Percentiles rank a stretch among this genome's conserved stretches.
Conservation (phyloP, 2,329 filamentous ascomycete genomes). For the Alternaria infectoria region DNA sequence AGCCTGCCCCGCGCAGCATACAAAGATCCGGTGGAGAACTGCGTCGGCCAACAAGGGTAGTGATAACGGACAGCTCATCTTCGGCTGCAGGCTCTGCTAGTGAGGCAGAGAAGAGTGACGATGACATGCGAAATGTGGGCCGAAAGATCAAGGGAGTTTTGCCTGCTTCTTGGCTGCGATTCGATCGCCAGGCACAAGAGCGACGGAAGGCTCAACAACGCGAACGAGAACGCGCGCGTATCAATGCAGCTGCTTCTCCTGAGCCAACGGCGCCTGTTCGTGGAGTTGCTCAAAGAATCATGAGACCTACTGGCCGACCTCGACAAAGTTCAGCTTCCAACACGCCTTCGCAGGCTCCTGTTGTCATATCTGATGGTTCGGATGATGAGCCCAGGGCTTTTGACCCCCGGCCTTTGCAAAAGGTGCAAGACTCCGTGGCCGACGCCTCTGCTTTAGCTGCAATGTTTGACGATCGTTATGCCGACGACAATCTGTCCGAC, state of each 20-base stretch:
- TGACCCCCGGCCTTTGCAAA: constrained; percentile 2
- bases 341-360: constrained; percentile 22
- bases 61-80: constrained; percentile 28
- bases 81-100: constrained; percentile 28
- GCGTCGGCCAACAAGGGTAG: constrained; percentile 19
- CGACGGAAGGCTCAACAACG: constrained; percentile 23
- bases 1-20: constrained; percentile 19
- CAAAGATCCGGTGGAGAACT: constrained; percentile 17
- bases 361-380: constrained; percentile 47
- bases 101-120: constrained; percentile 41
- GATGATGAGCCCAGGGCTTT: constrained; percentile 25
- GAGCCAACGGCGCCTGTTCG: constrained; percentile 37
- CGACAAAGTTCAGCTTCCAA: neutral
- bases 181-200: constrained; percentile 51
- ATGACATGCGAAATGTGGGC: constrained; percentile 42
- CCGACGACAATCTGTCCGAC: constrained; percentile 39
- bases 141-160: constrained; percentile 57
- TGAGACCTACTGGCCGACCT: constrained; percentile 13
- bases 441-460: constrained; percentile 30
- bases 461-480: constrained; percentile 33
- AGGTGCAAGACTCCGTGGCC: constrained; percentile 27
- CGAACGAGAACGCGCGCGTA: constrained; percentile 21
- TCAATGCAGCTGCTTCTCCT: constrained; percentile 20
- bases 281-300: constrained; percentile 42
- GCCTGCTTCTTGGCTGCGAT: constrained; percentile 58